A percentile compares a stretch with the other conserved stretches of the same genome.
phyloP scores from a whole-genome alignment of 306 rosid species.

The Boehmeria nivea region DNA sequence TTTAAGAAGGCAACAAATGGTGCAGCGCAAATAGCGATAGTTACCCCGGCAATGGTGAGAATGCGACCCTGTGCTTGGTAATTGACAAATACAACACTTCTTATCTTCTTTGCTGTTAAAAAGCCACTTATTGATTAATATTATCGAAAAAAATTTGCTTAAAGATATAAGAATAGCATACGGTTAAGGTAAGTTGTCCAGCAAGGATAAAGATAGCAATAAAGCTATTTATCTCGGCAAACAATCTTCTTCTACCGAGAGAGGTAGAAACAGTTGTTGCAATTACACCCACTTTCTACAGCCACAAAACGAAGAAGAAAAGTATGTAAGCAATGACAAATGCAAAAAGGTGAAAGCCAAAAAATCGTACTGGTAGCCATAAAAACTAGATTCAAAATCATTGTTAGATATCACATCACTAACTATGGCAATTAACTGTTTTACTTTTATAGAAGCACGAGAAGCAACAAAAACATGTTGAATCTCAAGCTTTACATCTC shows the following conservation, averaged over 20 bases:
- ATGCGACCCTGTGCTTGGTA: conserved; percentile 71
- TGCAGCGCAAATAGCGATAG: conserved; percentile 73
- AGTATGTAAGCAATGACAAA: too few species aligned
- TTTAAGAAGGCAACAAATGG: conserved; percentile 73
- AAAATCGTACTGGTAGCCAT: too few species aligned
- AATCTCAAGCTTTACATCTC: too few species aligned
- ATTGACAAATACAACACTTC: not conserved
- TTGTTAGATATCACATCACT: too few species aligned
- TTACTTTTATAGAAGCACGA: too few species aligned
- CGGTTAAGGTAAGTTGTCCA: conserved; percentile 86
- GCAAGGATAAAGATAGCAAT: conserved; percentile 86
- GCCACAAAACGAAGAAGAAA: conserved; percentile 15
- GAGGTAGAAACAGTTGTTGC: conserved; percentile 77
- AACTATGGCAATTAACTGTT: too few species aligned
- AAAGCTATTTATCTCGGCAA: conserved; percentile 85
- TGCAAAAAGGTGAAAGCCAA: too few species aligned
- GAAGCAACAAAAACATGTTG: too few species aligned
- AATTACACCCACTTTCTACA: conserved; percentile 81
- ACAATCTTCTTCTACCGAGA: conserved; percentile 70
- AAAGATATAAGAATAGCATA: conserved; percentile 29
- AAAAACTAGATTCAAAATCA: too few species aligned
- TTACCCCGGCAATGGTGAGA: conserved; percentile 88
- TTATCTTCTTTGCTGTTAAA: not conserved
- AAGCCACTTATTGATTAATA: not conserved
- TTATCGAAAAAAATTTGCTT: not conserved